Evolutionary conservation across 2,329 filamentous ascomycete species (phyloP).

Genomic region (Colletotrichum lentis): DNA sequence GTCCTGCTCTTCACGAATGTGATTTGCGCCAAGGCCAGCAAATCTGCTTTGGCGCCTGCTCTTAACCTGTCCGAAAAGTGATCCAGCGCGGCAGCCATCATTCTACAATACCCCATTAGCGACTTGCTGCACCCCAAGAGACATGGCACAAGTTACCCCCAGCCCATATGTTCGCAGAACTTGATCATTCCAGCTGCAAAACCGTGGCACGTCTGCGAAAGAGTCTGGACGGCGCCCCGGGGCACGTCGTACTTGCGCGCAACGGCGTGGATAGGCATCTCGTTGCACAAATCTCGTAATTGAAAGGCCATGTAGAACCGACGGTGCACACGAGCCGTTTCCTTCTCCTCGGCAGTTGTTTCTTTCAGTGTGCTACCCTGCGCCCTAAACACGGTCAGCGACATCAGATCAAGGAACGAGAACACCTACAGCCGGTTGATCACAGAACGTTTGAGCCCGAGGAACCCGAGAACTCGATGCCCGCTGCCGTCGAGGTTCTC

Average conservation of each 20-base stretch:
- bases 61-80: constrained; percentile 79
- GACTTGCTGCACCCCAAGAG: background rate
- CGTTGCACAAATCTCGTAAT: constrained; percentile 80
- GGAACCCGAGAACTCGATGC: constrained; percentile 70
- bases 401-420: constrained; percentile 7
- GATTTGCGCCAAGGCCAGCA: constrained; percentile 75
- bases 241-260: constrained; percentile 75
- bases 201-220: constrained; percentile 78
- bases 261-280: constrained; percentile 74
- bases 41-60: constrained; percentile 74
- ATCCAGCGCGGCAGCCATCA: constrained; percentile 75
- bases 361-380: constrained; percentile 73
- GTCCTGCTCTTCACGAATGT: constrained; percentile 81
- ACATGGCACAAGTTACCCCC: constrained; percentile 60
- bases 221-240: constrained; percentile 74
- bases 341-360: constrained; percentile 66
- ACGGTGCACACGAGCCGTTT: constrained; percentile 69
- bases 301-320: constrained; percentile 80
- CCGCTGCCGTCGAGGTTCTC: constrained; percentile 76
- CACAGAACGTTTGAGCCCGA: constrained; percentile 72
- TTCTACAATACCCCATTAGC: constrained; percentile 50
- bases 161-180: constrained; percentile 80
- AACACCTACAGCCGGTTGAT: constrained; percentile 70
- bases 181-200: constrained; percentile 83
- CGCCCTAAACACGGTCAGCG: constrained; percentile 58